Conservation (phyloP, 768 basidiomycete species). For the Boletus bicolor region DNA sequence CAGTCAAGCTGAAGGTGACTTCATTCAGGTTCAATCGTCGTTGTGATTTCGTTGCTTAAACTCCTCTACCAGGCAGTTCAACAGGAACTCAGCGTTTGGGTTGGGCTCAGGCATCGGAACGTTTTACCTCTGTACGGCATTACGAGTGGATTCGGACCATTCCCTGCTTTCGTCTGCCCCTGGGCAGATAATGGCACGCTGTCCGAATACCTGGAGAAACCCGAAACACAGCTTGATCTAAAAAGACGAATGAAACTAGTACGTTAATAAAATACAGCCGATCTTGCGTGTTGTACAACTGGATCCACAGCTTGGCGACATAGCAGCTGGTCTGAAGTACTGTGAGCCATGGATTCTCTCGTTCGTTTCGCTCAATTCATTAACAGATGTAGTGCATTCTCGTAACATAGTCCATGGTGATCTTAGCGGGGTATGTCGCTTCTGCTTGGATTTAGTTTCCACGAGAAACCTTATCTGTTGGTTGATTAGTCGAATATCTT, state of each 20-base stretch:
- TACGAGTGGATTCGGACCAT: constrained; percentile 24
- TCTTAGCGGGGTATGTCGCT: constrained; percentile 33
- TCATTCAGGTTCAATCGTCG: not conserved
- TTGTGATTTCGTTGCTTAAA: constrained; percentile 6
- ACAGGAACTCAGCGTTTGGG: constrained; percentile 33
- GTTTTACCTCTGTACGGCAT: constrained; percentile 31
- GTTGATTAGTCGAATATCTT: constrained; percentile 22
- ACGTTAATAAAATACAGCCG: not conserved
- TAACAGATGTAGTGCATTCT: constrained; percentile 17
- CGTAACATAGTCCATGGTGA: constrained; percentile 38
- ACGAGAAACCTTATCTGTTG: not conserved
- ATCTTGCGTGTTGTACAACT: not conserved
- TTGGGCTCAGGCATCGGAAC: constrained; percentile 27
- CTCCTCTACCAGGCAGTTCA: constrained; percentile 17
- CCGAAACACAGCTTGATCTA: constrained; percentile 6
- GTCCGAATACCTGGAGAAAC: constrained; percentile 28
- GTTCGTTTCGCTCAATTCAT: not conserved
- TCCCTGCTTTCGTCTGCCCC: constrained; percentile 33
- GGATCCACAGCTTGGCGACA: constrained; percentile 20
- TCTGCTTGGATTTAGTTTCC: not conserved
- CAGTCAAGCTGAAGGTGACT: constrained; percentile 17
- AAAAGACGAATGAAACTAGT: constrained; percentile 19
- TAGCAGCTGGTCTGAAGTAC: constrained; percentile 24
- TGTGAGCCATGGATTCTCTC: constrained; percentile 2
- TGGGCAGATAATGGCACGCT: constrained; percentile 34